A percentile compares a stretch with the other conserved stretches of the same genome.
phyloP scores from a whole-genome alignment of 1,284 basidiomycete species.

The Ganoderma resinaceum region DNA sequence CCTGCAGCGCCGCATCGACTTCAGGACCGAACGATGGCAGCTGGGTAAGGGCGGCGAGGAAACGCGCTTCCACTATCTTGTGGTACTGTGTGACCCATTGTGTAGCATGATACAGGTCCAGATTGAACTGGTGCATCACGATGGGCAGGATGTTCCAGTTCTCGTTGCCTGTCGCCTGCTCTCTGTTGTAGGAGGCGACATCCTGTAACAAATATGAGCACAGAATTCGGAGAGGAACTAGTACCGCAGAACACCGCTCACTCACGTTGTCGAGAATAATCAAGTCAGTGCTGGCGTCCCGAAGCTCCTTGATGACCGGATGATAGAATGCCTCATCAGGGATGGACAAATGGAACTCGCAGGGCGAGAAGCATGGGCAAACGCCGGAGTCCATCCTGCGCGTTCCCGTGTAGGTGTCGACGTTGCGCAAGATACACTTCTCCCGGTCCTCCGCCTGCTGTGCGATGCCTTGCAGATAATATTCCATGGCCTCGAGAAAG shows the following conservation, averaged over 20 bases:
- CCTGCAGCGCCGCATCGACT: slow-evolving; percentile 25
- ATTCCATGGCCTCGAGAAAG: slow-evolving; percentile 30
- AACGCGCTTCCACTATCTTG: slow-evolving; percentile 35
- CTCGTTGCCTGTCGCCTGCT: slow-evolving; percentile 43
- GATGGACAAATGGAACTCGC: slow-evolving; percentile 43
- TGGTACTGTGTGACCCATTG: slow-evolving; percentile 40
- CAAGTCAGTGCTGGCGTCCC: slow-evolving; percentile 24
- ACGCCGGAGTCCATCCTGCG: slow-evolving; percentile 43
- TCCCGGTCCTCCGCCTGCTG: slow-evolving; percentile 41
- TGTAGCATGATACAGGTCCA: slow-evolving; percentile 41
- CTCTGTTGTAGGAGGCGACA: slow-evolving; percentile 46
- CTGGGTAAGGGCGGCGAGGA: slow-evolving; percentile 34
- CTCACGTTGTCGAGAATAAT: slow-evolving; percentile 41
- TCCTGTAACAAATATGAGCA: slow-evolving; percentile 17
- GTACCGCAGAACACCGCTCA: too few species aligned
- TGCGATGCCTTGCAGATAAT: slow-evolving; percentile 42
- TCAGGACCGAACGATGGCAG: slow-evolving; percentile 18
- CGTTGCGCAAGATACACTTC: slow-evolving; percentile 32
- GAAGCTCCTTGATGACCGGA: slow-evolving; percentile 39
- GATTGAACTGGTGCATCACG: slow-evolving; percentile 38
- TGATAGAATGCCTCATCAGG: slow-evolving; percentile 44
- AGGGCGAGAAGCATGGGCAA: slow-evolving; percentile 42
- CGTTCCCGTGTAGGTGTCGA: slow-evolving; percentile 42
- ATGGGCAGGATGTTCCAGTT: slow-evolving; percentile 46
- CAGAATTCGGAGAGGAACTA: too few species aligned